Conservation (phyloP, 306 rosid genomes). For the Glycyrrhiza uralensis region DNA sequence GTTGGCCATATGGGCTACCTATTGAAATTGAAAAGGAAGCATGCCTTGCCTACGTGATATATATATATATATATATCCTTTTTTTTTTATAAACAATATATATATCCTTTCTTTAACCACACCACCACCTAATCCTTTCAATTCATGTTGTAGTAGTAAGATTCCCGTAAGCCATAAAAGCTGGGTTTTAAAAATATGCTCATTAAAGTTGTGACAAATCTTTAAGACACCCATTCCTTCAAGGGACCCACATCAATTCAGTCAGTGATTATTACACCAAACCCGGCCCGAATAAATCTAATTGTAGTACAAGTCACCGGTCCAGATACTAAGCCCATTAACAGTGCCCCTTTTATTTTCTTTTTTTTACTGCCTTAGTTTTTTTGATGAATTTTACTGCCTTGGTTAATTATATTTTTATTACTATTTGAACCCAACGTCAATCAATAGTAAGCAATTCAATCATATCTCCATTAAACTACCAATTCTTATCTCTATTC, state of each 20-base stretch:
- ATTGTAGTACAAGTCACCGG: neutral
- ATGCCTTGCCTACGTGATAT: constrained; percentile 67
- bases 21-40: constrained; percentile 46
- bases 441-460: neutral
- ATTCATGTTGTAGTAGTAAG: constrained; percentile 30
- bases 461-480: neutral
- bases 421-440: neutral
- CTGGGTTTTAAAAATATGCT: constrained; percentile 34
- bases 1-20: constrained; percentile 33
- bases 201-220: constrained; percentile 58
- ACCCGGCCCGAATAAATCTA: neutral
- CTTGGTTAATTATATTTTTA: neutral
- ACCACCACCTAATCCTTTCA: constrained; percentile 43
- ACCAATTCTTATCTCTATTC: neutral
- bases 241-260: constrained; percentile 39
- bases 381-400: too few relatives aligned
- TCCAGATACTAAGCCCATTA: neutral
- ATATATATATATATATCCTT: too few relatives aligned
- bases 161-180: constrained; percentile 46
- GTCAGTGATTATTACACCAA: constrained; percentile 16
- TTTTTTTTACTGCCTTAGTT: neutral
- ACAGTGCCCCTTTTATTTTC: neutral
- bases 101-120: too few relatives aligned
- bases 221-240: constrained; percentile 41
- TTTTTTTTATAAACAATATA: too few relatives aligned